Conservation (phyloP, 148 eudicot genomes). For the Chenopodium formosanum region DNA sequence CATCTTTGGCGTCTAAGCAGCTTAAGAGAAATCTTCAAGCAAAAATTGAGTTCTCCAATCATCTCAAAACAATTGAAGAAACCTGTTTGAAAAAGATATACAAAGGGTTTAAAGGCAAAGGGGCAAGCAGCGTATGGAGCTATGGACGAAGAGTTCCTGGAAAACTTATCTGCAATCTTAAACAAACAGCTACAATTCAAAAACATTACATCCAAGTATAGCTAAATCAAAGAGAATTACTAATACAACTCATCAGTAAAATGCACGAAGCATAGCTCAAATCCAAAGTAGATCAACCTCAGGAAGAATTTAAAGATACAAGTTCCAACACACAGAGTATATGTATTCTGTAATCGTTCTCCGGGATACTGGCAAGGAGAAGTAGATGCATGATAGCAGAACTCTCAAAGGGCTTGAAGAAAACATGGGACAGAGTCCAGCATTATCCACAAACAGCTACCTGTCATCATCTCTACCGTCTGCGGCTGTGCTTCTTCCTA, state of each 20-base stretch:
- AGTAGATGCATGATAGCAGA: background rate
- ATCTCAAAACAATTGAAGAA: no score
- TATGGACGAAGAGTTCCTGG: background rate
- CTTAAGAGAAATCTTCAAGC: background rate
- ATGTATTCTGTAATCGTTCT: background rate
- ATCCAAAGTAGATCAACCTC: background rate
- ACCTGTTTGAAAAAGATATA: no score
- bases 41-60: background rate
- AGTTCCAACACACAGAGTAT: background rate
- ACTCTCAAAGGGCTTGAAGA: background rate
- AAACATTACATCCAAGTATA: background rate
- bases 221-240: background rate
- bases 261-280: background rate
- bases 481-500: constrained; percentile 62
- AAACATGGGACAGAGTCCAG: background rate
- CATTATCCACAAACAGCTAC: background rate
- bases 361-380: background rate
- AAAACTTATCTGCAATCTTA: background rate
- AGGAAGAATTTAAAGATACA: background rate
- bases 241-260: background rate
- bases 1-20: no score
- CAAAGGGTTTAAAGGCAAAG: background rate
- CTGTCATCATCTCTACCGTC: constrained; percentile 32
- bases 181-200: background rate
- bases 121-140: background rate